These are phyloP conservation scores for Rauvolfia tetraphylla DNA, from an alignment of 257 asterid species.

Conservation along the genomic window DNA sequence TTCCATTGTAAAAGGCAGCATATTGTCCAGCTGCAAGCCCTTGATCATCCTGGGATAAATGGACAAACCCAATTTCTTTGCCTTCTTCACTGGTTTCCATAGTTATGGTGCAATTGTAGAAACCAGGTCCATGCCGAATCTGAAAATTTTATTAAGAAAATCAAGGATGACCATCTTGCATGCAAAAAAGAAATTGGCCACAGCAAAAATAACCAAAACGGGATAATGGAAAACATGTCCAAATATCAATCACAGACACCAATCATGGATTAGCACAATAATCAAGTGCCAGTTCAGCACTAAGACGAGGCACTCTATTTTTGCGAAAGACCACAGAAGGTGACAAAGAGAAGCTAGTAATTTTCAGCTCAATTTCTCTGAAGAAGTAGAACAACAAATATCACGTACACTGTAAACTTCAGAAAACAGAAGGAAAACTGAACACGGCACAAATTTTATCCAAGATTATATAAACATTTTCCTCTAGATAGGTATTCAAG, in stretches of 20 bases:
- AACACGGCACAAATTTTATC: neutral
- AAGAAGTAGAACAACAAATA: neutral
- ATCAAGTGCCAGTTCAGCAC: neutral
- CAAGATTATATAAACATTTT: neutral
- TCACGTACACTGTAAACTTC: neutral
- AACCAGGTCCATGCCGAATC: slow-evolving; percentile 95
- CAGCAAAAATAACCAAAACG: neutral
- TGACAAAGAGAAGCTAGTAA: neutral
- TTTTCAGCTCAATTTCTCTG: neutral
- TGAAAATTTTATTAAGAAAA: slow-evolving; percentile 25
- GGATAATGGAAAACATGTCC: neutral
- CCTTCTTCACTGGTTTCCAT: slow-evolving; percentile 49
- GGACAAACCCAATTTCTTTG: slow-evolving; percentile 55
- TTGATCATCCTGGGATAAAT: slow-evolving; percentile 74
- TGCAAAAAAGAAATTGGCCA: neutral
- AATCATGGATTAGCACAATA: neutral
- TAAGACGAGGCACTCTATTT: neutral
- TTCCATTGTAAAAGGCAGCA: slow-evolving; percentile 74
- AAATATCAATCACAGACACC: neutral
- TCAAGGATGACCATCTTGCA: neutral
- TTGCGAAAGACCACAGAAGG: neutral
- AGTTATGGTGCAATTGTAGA: slow-evolving; percentile 55
- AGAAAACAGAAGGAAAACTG: neutral
- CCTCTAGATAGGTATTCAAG: neutral
- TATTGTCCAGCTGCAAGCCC: slow-evolving; percentile 97